A percentile compares a stretch with the other conserved stretches of the same genome.
Evolutionary conservation across 1,284 basidiomycete genomes (phyloP).

Genomic region (Cryptococcus deneoformans): DNA sequence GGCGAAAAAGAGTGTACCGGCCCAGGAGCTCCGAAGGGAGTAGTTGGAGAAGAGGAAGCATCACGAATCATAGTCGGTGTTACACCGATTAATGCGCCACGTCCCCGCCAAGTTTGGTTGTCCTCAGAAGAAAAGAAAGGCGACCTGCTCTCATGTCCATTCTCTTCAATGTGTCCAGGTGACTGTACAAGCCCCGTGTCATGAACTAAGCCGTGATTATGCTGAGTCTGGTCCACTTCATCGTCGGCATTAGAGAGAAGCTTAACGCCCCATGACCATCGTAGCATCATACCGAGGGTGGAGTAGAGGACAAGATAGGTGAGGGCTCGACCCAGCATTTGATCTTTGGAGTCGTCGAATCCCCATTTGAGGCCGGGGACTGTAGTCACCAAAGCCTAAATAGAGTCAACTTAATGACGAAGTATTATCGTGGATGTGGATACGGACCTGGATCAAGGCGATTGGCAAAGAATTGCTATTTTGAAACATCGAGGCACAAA

Average conservation of each 20-base stretch:
- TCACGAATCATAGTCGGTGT: constrained; percentile 2
- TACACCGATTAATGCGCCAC: constrained; percentile 5
- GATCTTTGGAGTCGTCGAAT: constrained; percentile 70
- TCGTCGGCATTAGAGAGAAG: constrained; percentile 72
- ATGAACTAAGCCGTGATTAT: constrained; percentile 9
- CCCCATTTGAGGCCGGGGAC: constrained; percentile 82
- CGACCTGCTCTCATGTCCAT: constrained; percentile 29
- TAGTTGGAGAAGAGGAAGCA: constrained; percentile 22
- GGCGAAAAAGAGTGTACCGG: constrained; percentile 22
- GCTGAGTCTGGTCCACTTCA: constrained; percentile 27
- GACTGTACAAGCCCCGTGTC: constrained; percentile 1
- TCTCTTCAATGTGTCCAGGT: constrained; percentile 15
- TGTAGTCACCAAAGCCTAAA: constrained; percentile 79
- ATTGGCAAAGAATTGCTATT: constrained; percentile 84
- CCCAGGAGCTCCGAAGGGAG: constrained; percentile 47
- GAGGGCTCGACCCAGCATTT: constrained; percentile 87
- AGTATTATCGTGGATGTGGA: no score
- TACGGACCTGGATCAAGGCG: constrained; percentile 58
- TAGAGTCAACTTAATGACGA: not conserved
- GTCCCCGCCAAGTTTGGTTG: not conserved
- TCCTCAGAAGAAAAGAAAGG: constrained; percentile 33
- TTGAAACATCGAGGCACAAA: constrained; percentile 62
- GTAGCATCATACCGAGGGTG: constrained; percentile 90
- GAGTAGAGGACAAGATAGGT: constrained; percentile 91
- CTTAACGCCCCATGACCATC: constrained; percentile 83